A percentile compares a stretch with the other conserved stretches of the same genome.
These are phyloP conservation scores for Erythrophleum ivorense DNA, from an alignment of 331 rosid species.

Conservation along the genomic window DNA sequence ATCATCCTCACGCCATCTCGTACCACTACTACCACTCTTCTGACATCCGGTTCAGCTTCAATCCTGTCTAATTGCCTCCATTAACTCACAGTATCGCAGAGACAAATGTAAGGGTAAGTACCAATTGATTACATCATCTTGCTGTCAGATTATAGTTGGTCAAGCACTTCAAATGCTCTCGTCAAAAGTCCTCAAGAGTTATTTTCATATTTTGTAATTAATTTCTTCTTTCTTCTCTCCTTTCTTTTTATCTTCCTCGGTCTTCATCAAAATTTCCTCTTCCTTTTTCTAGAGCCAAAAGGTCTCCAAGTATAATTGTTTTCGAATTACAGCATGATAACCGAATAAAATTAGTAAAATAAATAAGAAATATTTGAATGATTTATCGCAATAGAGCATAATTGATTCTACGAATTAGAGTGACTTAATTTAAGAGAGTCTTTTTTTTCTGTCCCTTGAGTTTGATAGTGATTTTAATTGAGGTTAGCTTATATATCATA, in stretches of 20 bases:
- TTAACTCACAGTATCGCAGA: background rate
- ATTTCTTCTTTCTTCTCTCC: background rate
- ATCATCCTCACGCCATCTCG: constrained; percentile 51
- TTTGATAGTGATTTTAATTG: too few relatives aligned
- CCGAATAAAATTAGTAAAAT: too few relatives aligned
- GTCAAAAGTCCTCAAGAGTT: background rate
- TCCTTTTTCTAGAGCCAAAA: background rate
- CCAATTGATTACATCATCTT: constrained; percentile 43
- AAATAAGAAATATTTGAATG: too few relatives aligned
- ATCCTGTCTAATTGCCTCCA: constrained; percentile 32
- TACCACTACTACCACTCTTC: constrained; percentile 1
- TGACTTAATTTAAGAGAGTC: too few relatives aligned
- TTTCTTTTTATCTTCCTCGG: background rate
- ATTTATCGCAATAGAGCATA: too few relatives aligned
- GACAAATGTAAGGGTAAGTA: constrained; percentile 18
- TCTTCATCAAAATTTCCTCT: background rate
- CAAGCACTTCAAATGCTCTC: constrained; percentile 31
- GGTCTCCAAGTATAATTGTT: too few relatives aligned
- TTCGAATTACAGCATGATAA: too few relatives aligned
- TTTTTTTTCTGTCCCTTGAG: too few relatives aligned
- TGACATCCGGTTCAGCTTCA: constrained; percentile 36
- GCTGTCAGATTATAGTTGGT: constrained; percentile 29
- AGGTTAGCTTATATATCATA: too few relatives aligned
- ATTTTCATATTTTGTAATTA: background rate
- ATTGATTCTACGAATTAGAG: too few relatives aligned